phyloP scores from a whole-genome alignment of 2,329 filamentous ascomycete genomes.

The Colletotrichum caudatum region DNA sequence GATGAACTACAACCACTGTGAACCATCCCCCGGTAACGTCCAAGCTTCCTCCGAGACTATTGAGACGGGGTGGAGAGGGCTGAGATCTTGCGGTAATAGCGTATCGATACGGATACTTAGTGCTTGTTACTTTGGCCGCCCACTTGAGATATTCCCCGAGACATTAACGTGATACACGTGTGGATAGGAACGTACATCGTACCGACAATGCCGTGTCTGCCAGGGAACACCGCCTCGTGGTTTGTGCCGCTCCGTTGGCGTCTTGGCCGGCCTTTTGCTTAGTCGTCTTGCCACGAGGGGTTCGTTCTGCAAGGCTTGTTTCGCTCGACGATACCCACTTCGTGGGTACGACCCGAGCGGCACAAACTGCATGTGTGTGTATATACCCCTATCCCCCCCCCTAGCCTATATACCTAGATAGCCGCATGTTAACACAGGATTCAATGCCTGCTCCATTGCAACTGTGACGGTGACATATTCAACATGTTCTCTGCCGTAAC shows the following conservation, averaged over 20 bases:
- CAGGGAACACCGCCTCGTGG: not conserved
- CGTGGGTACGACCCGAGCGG: too few species aligned
- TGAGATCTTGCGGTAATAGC: conserved; percentile 3
- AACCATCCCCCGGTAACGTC: not conserved
- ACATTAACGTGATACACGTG: not conserved
- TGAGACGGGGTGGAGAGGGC: not conserved
- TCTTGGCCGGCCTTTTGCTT: not conserved
- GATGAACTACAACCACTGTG: too few species aligned
- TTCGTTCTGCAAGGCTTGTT: not conserved
- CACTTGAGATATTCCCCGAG: conserved; percentile 12
- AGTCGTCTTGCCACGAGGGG: not conserved
- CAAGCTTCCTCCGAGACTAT: not conserved
- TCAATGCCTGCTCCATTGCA: too few species aligned
- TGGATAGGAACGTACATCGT: not conserved
- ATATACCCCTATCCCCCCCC: too few species aligned
- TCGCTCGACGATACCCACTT: not conserved
- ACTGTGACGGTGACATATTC: too few species aligned
- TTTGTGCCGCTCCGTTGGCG: not conserved
- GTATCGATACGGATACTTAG: conserved; percentile 11
- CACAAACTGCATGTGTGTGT: too few species aligned
- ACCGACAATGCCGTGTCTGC: not conserved
- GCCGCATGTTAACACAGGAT: too few species aligned
- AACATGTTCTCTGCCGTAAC: not conserved
- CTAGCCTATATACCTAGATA: too few species aligned
- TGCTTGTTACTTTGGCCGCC: not conserved